Conservation (phyloP, 129 eudicot genomes). For the Artemisia argyi region DNA sequence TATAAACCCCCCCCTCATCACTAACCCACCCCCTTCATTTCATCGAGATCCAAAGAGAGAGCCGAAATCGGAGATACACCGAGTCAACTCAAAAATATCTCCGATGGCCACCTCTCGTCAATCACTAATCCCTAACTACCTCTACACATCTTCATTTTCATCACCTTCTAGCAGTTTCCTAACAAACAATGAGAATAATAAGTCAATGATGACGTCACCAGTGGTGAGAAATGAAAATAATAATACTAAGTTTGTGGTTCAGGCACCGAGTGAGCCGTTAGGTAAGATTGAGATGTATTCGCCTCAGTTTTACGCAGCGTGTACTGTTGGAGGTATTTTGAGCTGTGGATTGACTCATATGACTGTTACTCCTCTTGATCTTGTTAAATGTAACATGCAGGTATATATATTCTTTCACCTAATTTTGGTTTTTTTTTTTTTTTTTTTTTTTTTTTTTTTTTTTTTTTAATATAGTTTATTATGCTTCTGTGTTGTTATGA, state of each 20-base stretch:
- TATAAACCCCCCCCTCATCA: constrained; percentile 2
- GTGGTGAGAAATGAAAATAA: neutral
- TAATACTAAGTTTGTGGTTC: constrained; percentile 44
- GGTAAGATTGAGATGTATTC: constrained; percentile 93
- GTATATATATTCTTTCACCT: constrained; percentile 22
- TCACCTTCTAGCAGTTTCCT: constrained; percentile 23
- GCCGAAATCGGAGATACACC: constrained; percentile 32
- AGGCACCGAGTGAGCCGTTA: constrained; percentile 67
- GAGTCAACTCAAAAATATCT: constrained; percentile 16
- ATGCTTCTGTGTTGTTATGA: too few species aligned
- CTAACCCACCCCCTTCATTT: neutral
- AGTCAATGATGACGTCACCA: constrained; percentile 18
- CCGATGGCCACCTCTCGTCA: constrained; percentile 45
- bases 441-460: too few species aligned
- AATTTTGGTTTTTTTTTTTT: too few species aligned
- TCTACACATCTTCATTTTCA: constrained; percentile 55
- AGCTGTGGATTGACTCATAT: constrained; percentile 94
- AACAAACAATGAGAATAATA: constrained; percentile 9
- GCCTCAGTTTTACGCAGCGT: constrained; percentile 76
- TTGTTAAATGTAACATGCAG: constrained; percentile 98
- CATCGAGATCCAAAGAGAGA: constrained; percentile 16
- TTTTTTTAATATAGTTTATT: too few species aligned
- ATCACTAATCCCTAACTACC: constrained; percentile 65
- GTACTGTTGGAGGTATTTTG: constrained; percentile 85
- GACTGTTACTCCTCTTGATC: constrained; percentile 95